A percentile compares a stretch with the other conserved stretches of the same genome.
phyloP scores from a whole-genome alignment of 495 filamentous ascomycete species.

The Hyphodiscus hymeniophilus region DNA sequence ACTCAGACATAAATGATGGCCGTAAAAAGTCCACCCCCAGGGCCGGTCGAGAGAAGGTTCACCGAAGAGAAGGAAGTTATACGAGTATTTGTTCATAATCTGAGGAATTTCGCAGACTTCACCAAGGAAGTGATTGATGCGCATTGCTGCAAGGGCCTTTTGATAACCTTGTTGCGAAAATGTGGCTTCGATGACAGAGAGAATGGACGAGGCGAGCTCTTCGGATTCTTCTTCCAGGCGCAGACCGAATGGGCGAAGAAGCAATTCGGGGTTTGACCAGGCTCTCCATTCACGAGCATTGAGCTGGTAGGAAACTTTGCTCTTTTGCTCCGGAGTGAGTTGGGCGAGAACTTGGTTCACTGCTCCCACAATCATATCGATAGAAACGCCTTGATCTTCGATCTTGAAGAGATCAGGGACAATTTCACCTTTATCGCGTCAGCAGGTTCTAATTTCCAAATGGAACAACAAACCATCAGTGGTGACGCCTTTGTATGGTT shows the following conservation, averaged over 20 bases:
- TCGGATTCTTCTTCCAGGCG: constrained; percentile 1
- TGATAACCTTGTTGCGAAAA: constrained; percentile 60
- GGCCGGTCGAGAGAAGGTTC: constrained; percentile 38
- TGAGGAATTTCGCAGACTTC: constrained; percentile 46
- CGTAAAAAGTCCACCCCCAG: constrained; percentile 68
- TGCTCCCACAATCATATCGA: not conserved
- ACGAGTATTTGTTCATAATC: constrained; percentile 63
- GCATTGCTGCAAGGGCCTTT: constrained; percentile 60
- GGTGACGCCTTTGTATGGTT: constrained; percentile 66
- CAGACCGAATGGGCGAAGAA: not conserved
- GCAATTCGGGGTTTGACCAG: constrained; percentile 14
- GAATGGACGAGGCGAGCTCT: not conserved
- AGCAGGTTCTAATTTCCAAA: not conserved
- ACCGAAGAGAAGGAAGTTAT: constrained; percentile 51
- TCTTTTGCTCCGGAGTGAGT: not conserved
- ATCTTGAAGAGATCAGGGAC: not conserved
- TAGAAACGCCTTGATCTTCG: constrained; percentile 4
- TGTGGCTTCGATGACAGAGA: constrained; percentile 27
- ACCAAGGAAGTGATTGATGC: constrained; percentile 70
- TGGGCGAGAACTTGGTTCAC: not conserved
- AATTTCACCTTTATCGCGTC: not conserved
- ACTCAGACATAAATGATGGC: constrained; percentile 64
- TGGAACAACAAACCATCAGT: constrained; percentile 45
- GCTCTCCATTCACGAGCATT: not conserved
- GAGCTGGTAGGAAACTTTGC: not conserved